Evolutionary conservation across 2,329 filamentous ascomycete genomes (phyloP).

Genomic region (Pseudopyricularia javanii): DNA sequence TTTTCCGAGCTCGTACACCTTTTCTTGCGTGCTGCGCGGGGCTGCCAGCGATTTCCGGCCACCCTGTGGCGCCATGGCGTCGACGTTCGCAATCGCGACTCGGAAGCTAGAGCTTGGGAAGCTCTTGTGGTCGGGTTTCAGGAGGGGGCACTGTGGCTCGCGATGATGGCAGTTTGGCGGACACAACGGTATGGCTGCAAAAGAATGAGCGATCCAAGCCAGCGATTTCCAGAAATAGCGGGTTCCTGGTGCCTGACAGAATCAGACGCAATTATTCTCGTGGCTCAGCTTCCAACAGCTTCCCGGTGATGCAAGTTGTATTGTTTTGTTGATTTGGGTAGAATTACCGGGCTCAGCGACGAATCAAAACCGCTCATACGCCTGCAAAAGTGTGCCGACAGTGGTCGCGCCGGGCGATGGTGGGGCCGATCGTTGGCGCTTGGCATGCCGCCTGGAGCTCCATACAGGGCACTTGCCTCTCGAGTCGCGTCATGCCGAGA

Average conservation of each 20-base stretch:
- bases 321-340: neutral
- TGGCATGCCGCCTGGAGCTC: too few species aligned
- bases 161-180: neutral
- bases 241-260: neutral
- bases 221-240: neutral
- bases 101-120: neutral
- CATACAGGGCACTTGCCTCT: too few species aligned
- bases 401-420: neutral
- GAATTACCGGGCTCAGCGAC: neutral
- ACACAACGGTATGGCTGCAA: neutral
- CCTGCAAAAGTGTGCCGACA: neutral
- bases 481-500: too few species aligned
- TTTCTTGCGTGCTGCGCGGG: neutral
- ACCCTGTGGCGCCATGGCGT: neutral
- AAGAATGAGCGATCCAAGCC: neutral
- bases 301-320: neutral
- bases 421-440: neutral
- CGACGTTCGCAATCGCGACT: neutral
- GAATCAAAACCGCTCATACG: neutral
- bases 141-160: neutral
- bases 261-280: neutral
- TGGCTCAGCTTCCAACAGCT: neutral
- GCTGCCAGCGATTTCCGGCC: neutral
- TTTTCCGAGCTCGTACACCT: neutral
- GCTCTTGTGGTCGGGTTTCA: neutral